Evolutionary conservation across 23 red algal genomes (phyloP).

Genomic region (Chondrus crispus): DNA sequence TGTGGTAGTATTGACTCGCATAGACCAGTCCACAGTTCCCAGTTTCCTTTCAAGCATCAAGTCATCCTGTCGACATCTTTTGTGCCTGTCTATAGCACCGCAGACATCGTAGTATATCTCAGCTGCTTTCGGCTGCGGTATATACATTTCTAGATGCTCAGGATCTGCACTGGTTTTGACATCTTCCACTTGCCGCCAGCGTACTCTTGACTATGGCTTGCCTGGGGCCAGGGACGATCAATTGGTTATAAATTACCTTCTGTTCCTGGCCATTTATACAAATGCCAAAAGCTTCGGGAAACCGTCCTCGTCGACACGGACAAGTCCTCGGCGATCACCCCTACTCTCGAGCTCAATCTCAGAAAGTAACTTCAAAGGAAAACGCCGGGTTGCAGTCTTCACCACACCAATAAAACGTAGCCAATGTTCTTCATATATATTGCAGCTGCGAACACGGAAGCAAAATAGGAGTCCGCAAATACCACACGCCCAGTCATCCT

Average conservation of each 20-base stretch:
- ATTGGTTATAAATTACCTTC: not conserved
- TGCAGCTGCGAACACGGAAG: not conserved
- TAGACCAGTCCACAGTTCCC: not conserved
- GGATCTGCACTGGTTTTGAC: not conserved
- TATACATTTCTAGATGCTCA: not conserved
- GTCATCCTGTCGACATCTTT: not conserved
- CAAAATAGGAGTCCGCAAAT: slow-evolving; percentile 12
- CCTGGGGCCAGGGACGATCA: not conserved
- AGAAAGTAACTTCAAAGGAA: not conserved
- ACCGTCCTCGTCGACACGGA: not conserved
- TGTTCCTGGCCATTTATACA: slow-evolving; percentile 6
- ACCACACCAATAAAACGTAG: slow-evolving; percentile 31
- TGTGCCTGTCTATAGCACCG: not conserved
- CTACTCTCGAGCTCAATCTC: not conserved
- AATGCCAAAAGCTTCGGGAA: not conserved
- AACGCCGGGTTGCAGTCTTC: not conserved
- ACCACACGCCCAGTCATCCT: not conserved
- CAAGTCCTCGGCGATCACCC: not conserved
- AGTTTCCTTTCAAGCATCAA: not conserved
- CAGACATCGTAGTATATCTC: not conserved
- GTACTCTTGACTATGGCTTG: not conserved
- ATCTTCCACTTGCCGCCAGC: not conserved
- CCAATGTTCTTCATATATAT: not conserved
- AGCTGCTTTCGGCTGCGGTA: not conserved
- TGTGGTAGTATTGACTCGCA: not conserved